Conservation (phyloP, 176 grass and related monocot genomes). For the Rhipidocladum racemiflorum region DNA sequence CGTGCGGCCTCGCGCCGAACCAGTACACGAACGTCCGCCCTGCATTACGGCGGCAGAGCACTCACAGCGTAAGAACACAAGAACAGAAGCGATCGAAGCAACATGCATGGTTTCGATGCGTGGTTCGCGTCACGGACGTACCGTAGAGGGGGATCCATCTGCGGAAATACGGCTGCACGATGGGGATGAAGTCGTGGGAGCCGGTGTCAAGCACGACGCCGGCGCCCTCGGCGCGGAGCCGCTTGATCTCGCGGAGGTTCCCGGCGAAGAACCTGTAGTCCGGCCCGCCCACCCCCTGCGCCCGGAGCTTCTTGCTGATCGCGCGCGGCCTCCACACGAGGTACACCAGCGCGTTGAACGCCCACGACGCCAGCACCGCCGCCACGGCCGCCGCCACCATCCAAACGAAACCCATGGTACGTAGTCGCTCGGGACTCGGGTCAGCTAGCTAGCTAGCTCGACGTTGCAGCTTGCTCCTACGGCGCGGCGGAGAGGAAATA, state of each 20-base stretch:
- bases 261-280: constrained; percentile 38
- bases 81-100: neutral
- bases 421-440: no score
- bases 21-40: constrained; percentile 52
- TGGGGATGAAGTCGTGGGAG: constrained; percentile 45
- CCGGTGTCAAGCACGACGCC: constrained; percentile 4
- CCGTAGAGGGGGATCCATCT: constrained; percentile 51
- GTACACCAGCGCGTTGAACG: constrained; percentile 28
- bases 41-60: neutral
- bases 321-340: constrained; percentile 45
- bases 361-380: constrained; percentile 15
- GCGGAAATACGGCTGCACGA: constrained; percentile 46
- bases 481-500: no score
- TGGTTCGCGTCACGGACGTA: neutral
- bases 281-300: constrained; percentile 54
- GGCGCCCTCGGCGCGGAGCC: constrained; percentile 18
- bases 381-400: neutral
- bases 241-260: constrained; percentile 44
- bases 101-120: no score
- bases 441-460: neutral
- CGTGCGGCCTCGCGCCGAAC: constrained; percentile 29
- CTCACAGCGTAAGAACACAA: neutral
- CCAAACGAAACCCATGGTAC: constrained; percentile 9
- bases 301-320: neutral
- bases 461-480: no score